A percentile compares a stretch with the other conserved stretches of the same genome.
Evolutionary conservation across 2,329 filamentous ascomycete genomes (phyloP).

Genomic region (Keithomyces neogunnii): DNA sequence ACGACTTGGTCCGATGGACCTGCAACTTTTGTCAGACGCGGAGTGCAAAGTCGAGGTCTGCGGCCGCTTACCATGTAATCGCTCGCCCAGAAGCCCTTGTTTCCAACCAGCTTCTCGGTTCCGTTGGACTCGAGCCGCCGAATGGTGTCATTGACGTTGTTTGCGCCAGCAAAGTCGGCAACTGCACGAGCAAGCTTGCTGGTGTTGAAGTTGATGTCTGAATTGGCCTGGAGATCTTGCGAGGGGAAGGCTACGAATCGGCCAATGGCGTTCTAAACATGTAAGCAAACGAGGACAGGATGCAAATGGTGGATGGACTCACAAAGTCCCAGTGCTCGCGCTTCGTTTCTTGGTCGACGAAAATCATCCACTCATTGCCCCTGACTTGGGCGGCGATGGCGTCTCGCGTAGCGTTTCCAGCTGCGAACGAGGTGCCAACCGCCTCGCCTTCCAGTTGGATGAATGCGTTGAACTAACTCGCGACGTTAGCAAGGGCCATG

Average conservation of each 20-base stretch:
- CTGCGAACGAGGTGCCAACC: conserved; percentile 14
- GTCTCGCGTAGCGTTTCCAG: conserved; percentile 8
- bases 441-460: conserved; percentile 14
- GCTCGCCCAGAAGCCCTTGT: conserved; percentile 16
- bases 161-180: conserved; percentile 10
- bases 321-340: conserved; percentile 15
- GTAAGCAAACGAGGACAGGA: not conserved
- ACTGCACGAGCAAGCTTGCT: conserved; percentile 12
- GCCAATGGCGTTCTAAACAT: conserved; percentile 13
- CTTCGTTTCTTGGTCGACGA: conserved; percentile 9
- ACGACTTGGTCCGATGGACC: conserved; percentile 11
- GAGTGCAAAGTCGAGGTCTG: not conserved
- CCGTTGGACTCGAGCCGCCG: conserved; percentile 13
- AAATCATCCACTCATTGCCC: conserved; percentile 17
- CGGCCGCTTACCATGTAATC: conserved; percentile 13
- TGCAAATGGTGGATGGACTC: not conserved
- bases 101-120: conserved; percentile 13
- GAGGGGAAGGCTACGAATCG: conserved; percentile 15
- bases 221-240: conserved; percentile 13
- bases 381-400: conserved; percentile 12
- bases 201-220: conserved; percentile 17
- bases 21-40: not conserved
- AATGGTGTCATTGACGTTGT: conserved; percentile 10
- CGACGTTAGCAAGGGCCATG: not conserved
- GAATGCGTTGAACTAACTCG: conserved; percentile 13